A percentile compares a stretch with the other conserved stretches of the same genome.
Evolutionary conservation across 179 eudicot genomes (phyloP).

Genomic region (Beta macrorhiza): DNA sequence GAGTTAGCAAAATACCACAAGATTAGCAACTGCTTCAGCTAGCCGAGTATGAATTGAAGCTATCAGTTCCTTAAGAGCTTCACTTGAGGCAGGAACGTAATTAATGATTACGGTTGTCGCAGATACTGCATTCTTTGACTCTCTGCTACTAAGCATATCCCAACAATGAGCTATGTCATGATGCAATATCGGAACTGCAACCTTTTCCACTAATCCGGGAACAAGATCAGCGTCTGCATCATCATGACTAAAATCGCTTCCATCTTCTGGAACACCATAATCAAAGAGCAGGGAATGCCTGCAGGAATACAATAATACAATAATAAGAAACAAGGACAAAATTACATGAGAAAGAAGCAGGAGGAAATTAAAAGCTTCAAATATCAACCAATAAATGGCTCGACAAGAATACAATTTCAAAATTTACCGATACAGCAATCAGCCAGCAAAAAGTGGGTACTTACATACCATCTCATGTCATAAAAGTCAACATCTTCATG

Average conservation of each 20-base stretch:
- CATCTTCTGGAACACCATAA: conserved; percentile 77
- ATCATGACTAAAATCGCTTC: conserved; percentile 51
- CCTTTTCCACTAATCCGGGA: conserved; percentile 86
- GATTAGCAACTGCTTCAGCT: conserved; percentile 62
- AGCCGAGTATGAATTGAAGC: conserved; percentile 66
- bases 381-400: conserved; percentile 11
- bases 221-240: conserved; percentile 87
- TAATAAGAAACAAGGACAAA: conserved; percentile 23
- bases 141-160: conserved; percentile 82
- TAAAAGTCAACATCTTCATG: conserved; percentile 75
- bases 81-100: conserved; percentile 70
- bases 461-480: conserved; percentile 84
- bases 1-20: conserved; percentile 49
- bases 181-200: conserved; percentile 85
- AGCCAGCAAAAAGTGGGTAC: conserved; percentile 29
- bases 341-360: not conserved
- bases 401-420: conserved; percentile 10
- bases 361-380: not conserved
- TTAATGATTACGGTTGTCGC: conserved; percentile 65
- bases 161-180: conserved; percentile 77
- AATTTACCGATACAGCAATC: conserved; percentile 21
- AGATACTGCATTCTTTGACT: conserved; percentile 74
- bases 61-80: conserved; percentile 64
- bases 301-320: conserved; percentile 14
- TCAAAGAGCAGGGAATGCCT: conserved; percentile 81